A percentile compares a stretch with the other conserved stretches of the same genome.
Evolutionary conservation across 176 grass and related monocot genomes (phyloP).

Genomic region (Urochloa ruziziensis): DNA sequence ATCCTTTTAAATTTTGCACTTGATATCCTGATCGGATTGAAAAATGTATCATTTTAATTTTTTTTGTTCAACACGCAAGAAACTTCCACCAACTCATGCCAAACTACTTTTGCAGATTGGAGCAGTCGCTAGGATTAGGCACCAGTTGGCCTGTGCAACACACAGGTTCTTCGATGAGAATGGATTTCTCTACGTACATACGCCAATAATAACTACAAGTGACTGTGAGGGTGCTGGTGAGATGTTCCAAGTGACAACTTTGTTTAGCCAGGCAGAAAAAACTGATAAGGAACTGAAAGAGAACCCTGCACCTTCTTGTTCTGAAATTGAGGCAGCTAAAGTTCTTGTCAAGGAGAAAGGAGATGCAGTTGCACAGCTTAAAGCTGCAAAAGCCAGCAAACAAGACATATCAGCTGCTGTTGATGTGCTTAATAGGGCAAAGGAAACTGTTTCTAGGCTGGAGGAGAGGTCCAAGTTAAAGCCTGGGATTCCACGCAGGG

Average conservation of each 20-base stretch:
- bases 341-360: conserved; percentile 72
- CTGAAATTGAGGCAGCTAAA: conserved; percentile 74
- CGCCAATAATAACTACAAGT: conserved; percentile 89
- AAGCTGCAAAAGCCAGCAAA: conserved; percentile 74
- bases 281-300: conserved; percentile 75
- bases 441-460: conserved; percentile 58
- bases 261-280: conserved; percentile 85
- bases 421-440: conserved; percentile 61
- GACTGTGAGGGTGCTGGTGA: conserved; percentile 97
- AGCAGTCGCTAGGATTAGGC: conserved; percentile 71
- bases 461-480: conserved; percentile 95
- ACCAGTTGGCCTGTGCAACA: conserved; percentile 79
- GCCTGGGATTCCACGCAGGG: conserved; percentile 62
- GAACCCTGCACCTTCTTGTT: conserved; percentile 66
- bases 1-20: neutral
- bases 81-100: neutral
- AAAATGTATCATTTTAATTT: neutral
- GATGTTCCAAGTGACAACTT: conserved; percentile 92
- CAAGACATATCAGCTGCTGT: conserved; percentile 63
- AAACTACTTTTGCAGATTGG: conserved; percentile 65
- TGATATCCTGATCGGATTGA: neutral
- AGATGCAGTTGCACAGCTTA: conserved; percentile 56
- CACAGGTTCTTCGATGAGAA: conserved; percentile 78
- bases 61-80: neutral
- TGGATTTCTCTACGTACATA: conserved; percentile 83